phyloP scores from a whole-genome alignment of 257 asterid species.

The Ophiorrhiza pumila region DNA sequence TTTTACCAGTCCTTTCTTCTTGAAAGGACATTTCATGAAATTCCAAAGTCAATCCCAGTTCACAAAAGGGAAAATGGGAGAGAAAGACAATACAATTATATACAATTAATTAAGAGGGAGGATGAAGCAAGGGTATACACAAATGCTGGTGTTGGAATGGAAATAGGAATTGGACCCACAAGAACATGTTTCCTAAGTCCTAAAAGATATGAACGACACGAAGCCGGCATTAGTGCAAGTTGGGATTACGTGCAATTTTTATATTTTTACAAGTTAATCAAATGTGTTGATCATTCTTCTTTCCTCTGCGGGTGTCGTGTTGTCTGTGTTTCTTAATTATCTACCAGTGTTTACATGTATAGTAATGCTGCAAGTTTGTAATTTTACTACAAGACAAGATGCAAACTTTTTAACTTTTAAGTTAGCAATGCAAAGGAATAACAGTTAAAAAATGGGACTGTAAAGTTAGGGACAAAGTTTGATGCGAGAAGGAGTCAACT shows the following conservation, averaged over 20 bases:
- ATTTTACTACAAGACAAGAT: too few relatives aligned
- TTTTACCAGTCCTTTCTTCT: neutral
- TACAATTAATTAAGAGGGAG: neutral
- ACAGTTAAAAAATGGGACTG: too few relatives aligned
- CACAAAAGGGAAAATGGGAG: neutral
- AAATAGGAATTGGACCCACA: slow-evolving; percentile 9
- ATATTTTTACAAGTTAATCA: too few relatives aligned
- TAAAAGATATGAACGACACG: neutral
- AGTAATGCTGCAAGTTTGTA: too few relatives aligned
- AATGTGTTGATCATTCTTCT: too few relatives aligned
- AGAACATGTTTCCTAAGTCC: slow-evolving; percentile 6
- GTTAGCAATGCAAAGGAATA: too few relatives aligned
- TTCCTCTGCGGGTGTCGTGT: neutral
- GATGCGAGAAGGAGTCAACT: too few relatives aligned
- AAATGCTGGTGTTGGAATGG: slow-evolving; percentile 1
- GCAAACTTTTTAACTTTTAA: too few relatives aligned
- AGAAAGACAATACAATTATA: neutral
- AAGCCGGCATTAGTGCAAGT: too few relatives aligned
- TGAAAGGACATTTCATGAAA: neutral
- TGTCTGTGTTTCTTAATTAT: neutral
- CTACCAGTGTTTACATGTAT: too few relatives aligned
- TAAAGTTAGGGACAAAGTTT: too few relatives aligned
- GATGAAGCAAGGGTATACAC: neutral
- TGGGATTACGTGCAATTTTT: too few relatives aligned
- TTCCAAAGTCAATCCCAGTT: neutral